A percentile compares a stretch with the other conserved stretches of the same genome.
Evolutionary conservation across 2,329 filamentous ascomycete species (phyloP).

Genomic region (Epicoccum nigrum): DNA sequence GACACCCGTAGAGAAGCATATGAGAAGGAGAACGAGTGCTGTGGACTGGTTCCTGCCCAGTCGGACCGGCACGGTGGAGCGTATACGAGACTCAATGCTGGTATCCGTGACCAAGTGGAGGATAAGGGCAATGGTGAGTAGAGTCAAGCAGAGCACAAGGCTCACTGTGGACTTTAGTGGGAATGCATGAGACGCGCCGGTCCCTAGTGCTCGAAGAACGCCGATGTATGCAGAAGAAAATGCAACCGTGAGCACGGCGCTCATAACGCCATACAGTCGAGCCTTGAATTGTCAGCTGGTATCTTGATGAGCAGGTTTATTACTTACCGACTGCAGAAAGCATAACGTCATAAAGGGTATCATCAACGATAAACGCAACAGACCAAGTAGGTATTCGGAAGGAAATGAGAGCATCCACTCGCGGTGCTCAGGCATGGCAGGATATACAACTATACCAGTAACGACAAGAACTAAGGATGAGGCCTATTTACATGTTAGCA

Average conservation of each 20-base stretch:
- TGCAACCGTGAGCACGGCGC: conserved; percentile 39
- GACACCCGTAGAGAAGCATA: conserved; percentile 44
- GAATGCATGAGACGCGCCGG: conserved; percentile 42
- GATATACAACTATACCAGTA: conserved; percentile 37
- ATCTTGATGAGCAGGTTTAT: too few relatives aligned
- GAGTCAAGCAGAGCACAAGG: conserved; percentile 36
- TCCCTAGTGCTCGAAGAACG: conserved; percentile 40
- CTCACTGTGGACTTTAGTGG: conserved; percentile 42
- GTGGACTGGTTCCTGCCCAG: conserved; percentile 40
- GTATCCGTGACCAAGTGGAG: conserved; percentile 39
- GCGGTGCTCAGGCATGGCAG: conserved; percentile 43
- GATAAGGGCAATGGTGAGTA: conserved; percentile 41
- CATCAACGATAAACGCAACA: conserved; percentile 46
- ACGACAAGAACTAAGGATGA: conserved; percentile 39
- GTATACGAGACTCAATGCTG: conserved; percentile 36
- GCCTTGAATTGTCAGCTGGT: conserved; percentile 34
- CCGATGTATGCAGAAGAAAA: conserved; percentile 45
- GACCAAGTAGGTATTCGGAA: conserved; percentile 40
- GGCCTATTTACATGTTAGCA: conserved; percentile 35
- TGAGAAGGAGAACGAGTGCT: conserved; percentile 48
- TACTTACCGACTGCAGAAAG: conserved; percentile 44
- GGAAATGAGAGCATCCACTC: conserved; percentile 42
- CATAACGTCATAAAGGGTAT: conserved; percentile 47
- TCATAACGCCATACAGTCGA: conserved; percentile 44
- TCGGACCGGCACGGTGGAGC: conserved; percentile 38